Evolutionary conservation across 768 basidiomycete species (phyloP).

Genomic region (Kondoa malvinella): DNA sequence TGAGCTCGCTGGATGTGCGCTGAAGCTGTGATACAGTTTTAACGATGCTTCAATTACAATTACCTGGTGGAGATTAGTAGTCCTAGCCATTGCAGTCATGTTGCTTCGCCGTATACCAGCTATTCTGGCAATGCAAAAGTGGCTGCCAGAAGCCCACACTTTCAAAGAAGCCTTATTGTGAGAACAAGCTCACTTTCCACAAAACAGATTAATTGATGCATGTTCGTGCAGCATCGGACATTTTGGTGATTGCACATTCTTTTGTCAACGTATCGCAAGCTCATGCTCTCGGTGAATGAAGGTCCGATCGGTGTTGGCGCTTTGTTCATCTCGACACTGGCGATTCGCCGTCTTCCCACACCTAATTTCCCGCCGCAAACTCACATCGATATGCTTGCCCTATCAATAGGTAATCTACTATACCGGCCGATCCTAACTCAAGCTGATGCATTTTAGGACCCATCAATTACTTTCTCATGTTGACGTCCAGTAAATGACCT

Average conservation of each 20-base stretch:
- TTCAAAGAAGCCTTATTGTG: constrained; percentile 85
- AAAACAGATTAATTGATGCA: too few relatives aligned
- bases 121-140: constrained; percentile 68
- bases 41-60: constrained; percentile 48
- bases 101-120: constrained; percentile 64
- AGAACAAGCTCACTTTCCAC: too few relatives aligned
- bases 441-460: too few relatives aligned
- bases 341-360: constrained; percentile 29
- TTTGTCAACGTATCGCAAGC: not conserved
- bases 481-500: too few relatives aligned
- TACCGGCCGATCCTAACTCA: too few relatives aligned
- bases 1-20: too few relatives aligned
- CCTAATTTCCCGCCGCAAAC: constrained; percentile 37
- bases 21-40: constrained; percentile 38
- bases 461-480: constrained; percentile 84
- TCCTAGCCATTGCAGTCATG: constrained; percentile 66
- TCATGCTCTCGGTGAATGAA: not conserved
- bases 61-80: constrained; percentile 64
- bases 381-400: constrained; percentile 50
- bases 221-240: too few relatives aligned
- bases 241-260: constrained; percentile 46
- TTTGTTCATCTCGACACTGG: constrained; percentile 56
- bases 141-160: constrained; percentile 92
- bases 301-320: constrained; percentile 88
- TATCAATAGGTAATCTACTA: too few relatives aligned